phyloP scores from a whole-genome alignment of 352 stramenopile species.

The Phytophthora podocarpi region DNA sequence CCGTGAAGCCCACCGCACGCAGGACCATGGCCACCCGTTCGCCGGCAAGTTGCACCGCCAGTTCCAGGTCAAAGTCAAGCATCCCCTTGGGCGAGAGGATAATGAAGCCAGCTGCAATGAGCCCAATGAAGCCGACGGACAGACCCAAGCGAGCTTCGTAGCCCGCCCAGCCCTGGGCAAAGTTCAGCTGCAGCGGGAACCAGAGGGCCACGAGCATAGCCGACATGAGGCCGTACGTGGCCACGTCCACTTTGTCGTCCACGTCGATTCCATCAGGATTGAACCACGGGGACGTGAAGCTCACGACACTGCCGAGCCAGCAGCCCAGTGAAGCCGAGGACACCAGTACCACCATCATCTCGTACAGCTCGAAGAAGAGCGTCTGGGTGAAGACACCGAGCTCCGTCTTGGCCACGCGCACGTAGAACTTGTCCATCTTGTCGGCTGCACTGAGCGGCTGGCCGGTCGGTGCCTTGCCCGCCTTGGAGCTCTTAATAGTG shows the following conservation, averaged over 20 bases:
- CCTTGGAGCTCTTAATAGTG: constrained; percentile 23
- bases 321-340: constrained; percentile 59
- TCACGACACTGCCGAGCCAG: constrained; percentile 47
- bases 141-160: constrained; percentile 71
- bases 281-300: constrained; percentile 38
- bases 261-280: not conserved
- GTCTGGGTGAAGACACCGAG: constrained; percentile 68
- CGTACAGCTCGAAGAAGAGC: constrained; percentile 84
- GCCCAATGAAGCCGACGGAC: constrained; percentile 54
- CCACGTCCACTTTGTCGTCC: constrained; percentile 49
- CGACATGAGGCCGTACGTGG: constrained; percentile 68
- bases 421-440: constrained; percentile 76
- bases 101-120: constrained; percentile 64
- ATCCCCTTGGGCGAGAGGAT: constrained; percentile 61
- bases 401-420: constrained; percentile 73
- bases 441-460: constrained; percentile 58
- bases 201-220: constrained; percentile 70
- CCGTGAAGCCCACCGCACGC: constrained; percentile 59
- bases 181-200: constrained; percentile 80
- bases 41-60: constrained; percentile 41
- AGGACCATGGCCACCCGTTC: constrained; percentile 55
- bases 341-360: constrained; percentile 78
- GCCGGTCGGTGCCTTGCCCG: constrained; percentile 3
- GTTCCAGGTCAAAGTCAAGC: constrained; percentile 75
- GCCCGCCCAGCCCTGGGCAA: constrained; percentile 57